These are phyloP conservation scores for Diaporthe ilicicola DNA, from an alignment of 2,329 filamentous ascomycete species.

Conservation along the genomic window DNA sequence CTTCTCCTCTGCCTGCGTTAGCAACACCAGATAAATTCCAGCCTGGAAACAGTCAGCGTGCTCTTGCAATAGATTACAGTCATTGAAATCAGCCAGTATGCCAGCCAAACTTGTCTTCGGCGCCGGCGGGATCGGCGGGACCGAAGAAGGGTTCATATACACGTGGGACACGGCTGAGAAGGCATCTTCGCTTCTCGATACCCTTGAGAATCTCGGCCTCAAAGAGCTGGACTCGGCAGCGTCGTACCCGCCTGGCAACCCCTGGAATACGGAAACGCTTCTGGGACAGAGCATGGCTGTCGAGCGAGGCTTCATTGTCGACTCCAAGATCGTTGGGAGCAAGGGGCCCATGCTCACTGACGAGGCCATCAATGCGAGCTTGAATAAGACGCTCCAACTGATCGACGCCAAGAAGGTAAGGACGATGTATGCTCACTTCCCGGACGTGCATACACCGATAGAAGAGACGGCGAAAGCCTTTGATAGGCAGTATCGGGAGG, in stretches of 20 bases:
- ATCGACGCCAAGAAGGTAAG: conserved; percentile 34
- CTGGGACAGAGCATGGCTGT: conserved; percentile 30
- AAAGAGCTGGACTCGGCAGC: conserved; percentile 37
- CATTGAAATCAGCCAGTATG: background rate
- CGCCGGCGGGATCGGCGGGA: conserved; percentile 36
- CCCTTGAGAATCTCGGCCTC: conserved; percentile 33
- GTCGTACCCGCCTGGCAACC: conserved; percentile 35
- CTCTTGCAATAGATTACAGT: background rate
- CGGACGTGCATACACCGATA: conserved; percentile 42
- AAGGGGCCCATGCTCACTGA: conserved; percentile 41
- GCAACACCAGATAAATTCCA: background rate
- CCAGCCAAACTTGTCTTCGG: conserved; percentile 36
- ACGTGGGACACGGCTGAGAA: conserved; percentile 37
- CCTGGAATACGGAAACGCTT: conserved; percentile 35
- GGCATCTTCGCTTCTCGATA: conserved; percentile 31
- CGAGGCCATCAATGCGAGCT: conserved; percentile 39
- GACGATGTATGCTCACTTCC: conserved; percentile 10
- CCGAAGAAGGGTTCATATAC: conserved; percentile 33
- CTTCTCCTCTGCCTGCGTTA: background rate
- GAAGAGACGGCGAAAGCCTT: conserved; percentile 48
- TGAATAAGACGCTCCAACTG: conserved; percentile 43
- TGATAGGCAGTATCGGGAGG: conserved; percentile 45
- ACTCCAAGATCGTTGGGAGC: conserved; percentile 45
- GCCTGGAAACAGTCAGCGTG: background rate
- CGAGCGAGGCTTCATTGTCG: conserved; percentile 40